Percentiles rank a stretch among this genome's conserved stretches.
These are phyloP conservation scores for Heteromeles arbutifolia DNA, from an alignment of 306 rosid species.

Conservation along the genomic window DNA sequence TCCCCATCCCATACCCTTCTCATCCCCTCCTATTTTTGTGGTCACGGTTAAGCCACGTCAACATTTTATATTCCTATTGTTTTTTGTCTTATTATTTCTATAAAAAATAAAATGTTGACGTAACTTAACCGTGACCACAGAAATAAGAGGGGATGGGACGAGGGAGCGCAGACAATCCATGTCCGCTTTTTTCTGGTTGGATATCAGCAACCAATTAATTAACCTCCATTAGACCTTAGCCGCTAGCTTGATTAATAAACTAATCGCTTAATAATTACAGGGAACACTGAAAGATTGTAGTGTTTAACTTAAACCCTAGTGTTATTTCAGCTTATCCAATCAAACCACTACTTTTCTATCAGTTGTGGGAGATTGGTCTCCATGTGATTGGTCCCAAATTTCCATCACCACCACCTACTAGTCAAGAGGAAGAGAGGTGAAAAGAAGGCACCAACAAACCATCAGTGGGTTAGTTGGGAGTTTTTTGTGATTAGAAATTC, in stretches of 20 bases:
- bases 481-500: conserved; percentile 16
- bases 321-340: conserved; percentile 22
- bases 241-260: background rate
- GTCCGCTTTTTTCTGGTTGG: conserved; percentile 23
- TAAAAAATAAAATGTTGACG: too few relatives aligned
- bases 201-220: conserved; percentile 29
- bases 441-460: conserved; percentile 40
- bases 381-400: conserved; percentile 42
- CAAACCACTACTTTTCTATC: conserved; percentile 11
- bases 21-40: too few relatives aligned
- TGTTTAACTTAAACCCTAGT: conserved; percentile 30
- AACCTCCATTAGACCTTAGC: conserved; percentile 17
- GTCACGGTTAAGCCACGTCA: too few relatives aligned
- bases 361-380: conserved; percentile 15
- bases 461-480: conserved; percentile 34
- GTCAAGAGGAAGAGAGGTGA: conserved; percentile 22
- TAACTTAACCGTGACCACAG: too few relatives aligned
- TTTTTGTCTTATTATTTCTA: too few relatives aligned
- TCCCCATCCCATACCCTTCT: too few relatives aligned
- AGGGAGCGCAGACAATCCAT: too few relatives aligned
- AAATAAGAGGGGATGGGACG: too few relatives aligned
- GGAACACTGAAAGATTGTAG: conserved; percentile 29
- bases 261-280: conserved; percentile 23
- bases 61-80: too few relatives aligned
- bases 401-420: conserved; percentile 15